These are phyloP conservation scores for Pythium periplocum DNA, from an alignment of 352 stramenopile genomes.

Conservation along the genomic window DNA sequence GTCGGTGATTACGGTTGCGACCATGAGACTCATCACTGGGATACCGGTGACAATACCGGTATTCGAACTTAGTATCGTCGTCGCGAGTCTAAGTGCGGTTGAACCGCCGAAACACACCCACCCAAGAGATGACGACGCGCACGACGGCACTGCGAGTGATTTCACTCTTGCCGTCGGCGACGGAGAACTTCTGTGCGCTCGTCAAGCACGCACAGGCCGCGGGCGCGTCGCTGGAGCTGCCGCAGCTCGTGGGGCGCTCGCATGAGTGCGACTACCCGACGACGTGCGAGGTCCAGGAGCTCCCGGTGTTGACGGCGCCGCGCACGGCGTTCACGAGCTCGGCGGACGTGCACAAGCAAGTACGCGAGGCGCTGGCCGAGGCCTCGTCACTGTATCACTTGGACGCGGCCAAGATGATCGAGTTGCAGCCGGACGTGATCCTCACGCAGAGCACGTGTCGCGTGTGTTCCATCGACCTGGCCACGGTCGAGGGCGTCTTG, in stretches of 20 bases:
- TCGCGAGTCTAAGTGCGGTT: no score
- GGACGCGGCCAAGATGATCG: conserved; percentile 30
- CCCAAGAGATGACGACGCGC: neutral
- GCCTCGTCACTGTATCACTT: conserved; percentile 63
- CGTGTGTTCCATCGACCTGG: conserved; percentile 71
- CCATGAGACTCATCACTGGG: no score
- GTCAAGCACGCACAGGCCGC: conserved; percentile 15
- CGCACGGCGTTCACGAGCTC: conserved; percentile 63
- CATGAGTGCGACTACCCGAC: conserved; percentile 69
- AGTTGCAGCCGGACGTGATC: conserved; percentile 54
- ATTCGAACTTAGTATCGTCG: no score
- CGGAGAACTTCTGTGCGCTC: conserved; percentile 52
- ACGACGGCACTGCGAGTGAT: conserved; percentile 40
- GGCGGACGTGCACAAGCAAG: conserved; percentile 57
- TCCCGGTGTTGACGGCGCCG: conserved; percentile 50
- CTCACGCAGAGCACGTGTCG: conserved; percentile 67
- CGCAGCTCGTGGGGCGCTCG: conserved; percentile 56
- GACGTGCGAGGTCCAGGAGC: conserved; percentile 20
- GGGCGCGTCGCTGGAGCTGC: conserved; percentile 13
- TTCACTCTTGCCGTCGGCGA: conserved; percentile 66
- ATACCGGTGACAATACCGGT: no score
- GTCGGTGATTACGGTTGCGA: no score
- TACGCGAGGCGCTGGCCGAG: conserved; percentile 38
- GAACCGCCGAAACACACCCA: no score
- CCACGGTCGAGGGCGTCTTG: conserved; percentile 31